These are phyloP conservation scores for Orbilia oligospora DNA, from an alignment of 2,329 filamentous ascomycete genomes.

Conservation along the genomic window DNA sequence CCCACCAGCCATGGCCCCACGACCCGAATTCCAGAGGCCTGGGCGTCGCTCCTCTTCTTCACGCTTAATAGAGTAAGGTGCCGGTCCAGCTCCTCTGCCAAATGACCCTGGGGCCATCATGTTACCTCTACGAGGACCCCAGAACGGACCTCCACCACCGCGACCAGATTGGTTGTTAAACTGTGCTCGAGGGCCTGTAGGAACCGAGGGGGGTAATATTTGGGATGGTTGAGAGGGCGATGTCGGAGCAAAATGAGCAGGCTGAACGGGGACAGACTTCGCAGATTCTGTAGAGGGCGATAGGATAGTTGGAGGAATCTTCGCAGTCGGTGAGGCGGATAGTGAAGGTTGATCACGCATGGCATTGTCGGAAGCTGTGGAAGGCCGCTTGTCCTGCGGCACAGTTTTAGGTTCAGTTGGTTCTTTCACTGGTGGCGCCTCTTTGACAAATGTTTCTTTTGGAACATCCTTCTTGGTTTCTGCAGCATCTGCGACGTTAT, in stretches of 20 bases:
- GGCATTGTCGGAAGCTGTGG: slow-evolving; percentile 33
- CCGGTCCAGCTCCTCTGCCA: slow-evolving; percentile 40
- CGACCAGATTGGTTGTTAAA: slow-evolving; percentile 30
- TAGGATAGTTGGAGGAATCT: slow-evolving; percentile 35
- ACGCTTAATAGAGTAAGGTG: slow-evolving; percentile 31
- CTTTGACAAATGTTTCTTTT: slow-evolving; percentile 50
- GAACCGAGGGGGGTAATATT: slow-evolving; percentile 42
- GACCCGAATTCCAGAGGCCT: slow-evolving; percentile 28
- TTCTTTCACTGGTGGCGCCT: slow-evolving; percentile 45
- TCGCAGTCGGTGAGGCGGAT: slow-evolving; percentile 43
- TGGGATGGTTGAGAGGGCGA: slow-evolving; percentile 43
- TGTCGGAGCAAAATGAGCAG: slow-evolving; percentile 52
- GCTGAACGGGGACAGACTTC: slow-evolving; percentile 48
- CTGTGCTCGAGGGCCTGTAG: slow-evolving; percentile 49
- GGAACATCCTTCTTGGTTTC: slow-evolving; percentile 40
- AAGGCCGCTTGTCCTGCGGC: slow-evolving; percentile 52
- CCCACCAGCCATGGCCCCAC: slow-evolving; percentile 24
- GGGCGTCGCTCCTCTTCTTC: slow-evolving; percentile 46
- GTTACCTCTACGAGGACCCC: slow-evolving; percentile 35
- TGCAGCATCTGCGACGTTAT: slow-evolving; percentile 16
- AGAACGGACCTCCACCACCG: slow-evolving; percentile 31
- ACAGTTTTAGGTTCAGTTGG: slow-evolving; percentile 45
- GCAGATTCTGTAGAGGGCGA: slow-evolving; percentile 44
- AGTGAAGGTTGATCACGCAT: slow-evolving; percentile 45
- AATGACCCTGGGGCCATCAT: slow-evolving; percentile 52